Base-by-base conservation (phyloP, 1,284 basidiomycete genomes). In the Rhodotorula sp. region DNA sequence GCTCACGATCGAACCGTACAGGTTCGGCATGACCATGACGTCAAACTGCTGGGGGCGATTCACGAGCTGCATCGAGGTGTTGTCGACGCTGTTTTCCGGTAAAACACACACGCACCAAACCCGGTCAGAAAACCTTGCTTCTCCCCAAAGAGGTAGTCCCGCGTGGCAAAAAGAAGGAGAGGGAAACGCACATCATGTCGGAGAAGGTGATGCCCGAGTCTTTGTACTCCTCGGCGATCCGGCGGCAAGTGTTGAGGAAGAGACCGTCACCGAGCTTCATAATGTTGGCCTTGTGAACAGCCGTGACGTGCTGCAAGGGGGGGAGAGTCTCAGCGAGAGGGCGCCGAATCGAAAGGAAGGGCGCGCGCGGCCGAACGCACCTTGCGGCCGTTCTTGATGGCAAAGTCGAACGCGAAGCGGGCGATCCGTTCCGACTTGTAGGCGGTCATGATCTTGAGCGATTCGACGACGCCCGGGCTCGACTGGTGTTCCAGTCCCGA, bases 221-320 rank as follows among this genome's bases (percentile, higher is more conserved):
- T 84, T 89, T 91, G 87, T 99, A 99, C 80, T 86, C 85, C 83
- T 99, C 92, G 51, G 95, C 96, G 70, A 99, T 87, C 73, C 88
- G 86, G 78, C 94, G 91, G 89, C 97, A 99, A 44, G 95, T 98
- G 84, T 95, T 96, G 79, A 99, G 87, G 89, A 99, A 99, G 61
- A 99, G 88, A 83, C 96, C 96, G 80, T 99, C 96, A 82, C 95
- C 95, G 78, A 99, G 89, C 84, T 99, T 99, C 96, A 99, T 99
- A 85, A 99, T 99, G 86, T 99, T 99, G 80, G 96, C 96, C 85
- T 99, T 99, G 89, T 99, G 96, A 62, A 99, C 95, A 81, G 95
- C 98, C 67, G 96, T 99, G 78, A 99, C 96, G 90, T 95, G 97
- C 92, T 95, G 79, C 26, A 10, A 7, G 17, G 3, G 26, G n/a